phyloP scores from a whole-genome alignment of 768 basidiomycete genomes.

The Pisolithus microcarpus region DNA sequence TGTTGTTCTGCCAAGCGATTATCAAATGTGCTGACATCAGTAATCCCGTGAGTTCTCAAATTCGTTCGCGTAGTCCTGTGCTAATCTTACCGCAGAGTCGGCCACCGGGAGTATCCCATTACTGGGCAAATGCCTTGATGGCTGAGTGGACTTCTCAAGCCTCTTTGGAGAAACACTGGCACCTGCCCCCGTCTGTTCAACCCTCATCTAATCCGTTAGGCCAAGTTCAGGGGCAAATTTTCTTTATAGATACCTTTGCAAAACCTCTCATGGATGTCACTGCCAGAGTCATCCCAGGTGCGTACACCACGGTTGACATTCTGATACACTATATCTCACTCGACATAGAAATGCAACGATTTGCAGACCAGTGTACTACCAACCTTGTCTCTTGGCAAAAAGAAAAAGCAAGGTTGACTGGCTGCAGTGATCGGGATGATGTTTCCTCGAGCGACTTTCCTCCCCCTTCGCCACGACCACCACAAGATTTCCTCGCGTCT shows the following conservation, averaged over 20 bases:
- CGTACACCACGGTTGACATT: constrained; percentile 9
- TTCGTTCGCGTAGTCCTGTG: not conserved
- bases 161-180: constrained; percentile 71
- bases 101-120: constrained; percentile 83
- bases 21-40: constrained; percentile 99
- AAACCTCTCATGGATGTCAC: constrained; percentile 78
- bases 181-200: constrained; percentile 54
- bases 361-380: constrained; percentile 55
- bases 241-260: constrained; percentile 78
- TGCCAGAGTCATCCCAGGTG: constrained; percentile 67
- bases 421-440: constrained; percentile 4
- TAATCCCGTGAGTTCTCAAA: constrained; percentile 71
- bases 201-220: constrained; percentile 44
- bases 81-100: constrained; percentile 54
- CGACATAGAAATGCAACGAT: constrained; percentile 55
- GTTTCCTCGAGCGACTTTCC: not conserved
- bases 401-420: constrained; percentile 36
- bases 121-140: constrained; percentile 86
- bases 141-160: constrained; percentile 91
- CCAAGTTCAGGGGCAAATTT: constrained; percentile 80
- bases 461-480: constrained; percentile 25
- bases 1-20: constrained; percentile 80
- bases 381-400: constrained; percentile 69
- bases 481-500: constrained; percentile 43
- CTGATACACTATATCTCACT: constrained; percentile 7